Base-by-base conservation (phyloP, 306 rosid species). In the Hippophae rhamnoides region DNA sequence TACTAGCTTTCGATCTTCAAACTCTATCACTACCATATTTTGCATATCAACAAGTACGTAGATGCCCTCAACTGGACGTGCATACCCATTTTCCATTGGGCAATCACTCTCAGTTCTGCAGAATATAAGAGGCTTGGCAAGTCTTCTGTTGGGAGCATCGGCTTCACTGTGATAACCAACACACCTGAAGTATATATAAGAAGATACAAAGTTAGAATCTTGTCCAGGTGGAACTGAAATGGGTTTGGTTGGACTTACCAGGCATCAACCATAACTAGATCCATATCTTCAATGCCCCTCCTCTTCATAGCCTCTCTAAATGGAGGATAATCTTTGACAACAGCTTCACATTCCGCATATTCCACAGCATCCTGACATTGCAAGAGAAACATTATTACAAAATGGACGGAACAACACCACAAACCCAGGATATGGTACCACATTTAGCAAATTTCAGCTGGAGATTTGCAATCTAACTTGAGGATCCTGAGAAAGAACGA, bases 221-320 rank as follows among this genome's bases (percentile, higher is more conserved):
- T 6, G 8, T 7, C 47, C 9, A 26, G 38, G 45, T 45, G 8
- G 25, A 45, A 51, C 53, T 6, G 7, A 26, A 1, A 43, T 7
- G 49, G 42, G 31, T 0, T 27, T 41, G 48, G 42, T 51, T 52
- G 38, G 42, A 66, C 75, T 62, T 76, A 86, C 97, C 95, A 89
- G 69, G 95, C 73, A 73, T 89, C 95, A 56, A 89, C 95, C 97
- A 89, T 89, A 52, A 86, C 95, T 13, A 89, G 89, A 54, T 89
- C 95, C 97, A 89, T 86, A 69, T 89, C 95, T 57, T 84, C 97
- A 73, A 89, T 80, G 46, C 97, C 97, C 78, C 97, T 78, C 84
- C 84, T 89, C 87, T 76, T 84, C 97, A 86, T 86, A 60, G 97
- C 97, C 73, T 89, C 97, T 41, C 74, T 74, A 79, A 89, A 89